Evolutionary conservation across 805 yeast species (phyloP).

Genomic region (Metschnikowia baotianmanensis): DNA sequence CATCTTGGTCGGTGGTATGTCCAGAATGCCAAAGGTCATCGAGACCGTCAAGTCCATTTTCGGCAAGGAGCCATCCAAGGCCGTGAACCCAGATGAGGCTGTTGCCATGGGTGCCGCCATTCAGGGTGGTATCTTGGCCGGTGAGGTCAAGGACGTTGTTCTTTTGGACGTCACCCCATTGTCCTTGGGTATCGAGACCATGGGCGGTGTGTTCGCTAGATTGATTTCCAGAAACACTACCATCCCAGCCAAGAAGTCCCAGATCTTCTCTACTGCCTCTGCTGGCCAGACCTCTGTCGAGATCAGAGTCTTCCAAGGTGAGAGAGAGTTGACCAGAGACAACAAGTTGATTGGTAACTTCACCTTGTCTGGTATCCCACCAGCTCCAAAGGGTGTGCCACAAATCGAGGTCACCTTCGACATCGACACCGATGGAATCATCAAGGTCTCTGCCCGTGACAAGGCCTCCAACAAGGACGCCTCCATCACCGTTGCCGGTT

Average conservation of each 20-base stretch:
- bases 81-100: constrained; percentile 94
- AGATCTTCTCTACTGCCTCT: constrained; percentile 92
- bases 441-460: constrained; percentile 92
- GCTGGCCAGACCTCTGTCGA: constrained; percentile 96
- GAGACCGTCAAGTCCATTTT: constrained; percentile 74
- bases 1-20: constrained; percentile 87
- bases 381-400: constrained; percentile 93
- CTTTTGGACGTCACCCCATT: constrained; percentile 87
- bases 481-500: constrained; percentile 93
- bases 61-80: constrained; percentile 81
- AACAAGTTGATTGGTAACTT: constrained; percentile 97
- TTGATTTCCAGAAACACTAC: constrained; percentile 92
- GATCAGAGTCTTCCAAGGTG: constrained; percentile 99
- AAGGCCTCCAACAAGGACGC: constrained; percentile 92
- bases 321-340: constrained; percentile 96
- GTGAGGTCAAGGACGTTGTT: constrained; percentile 90
- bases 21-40: constrained; percentile 86
- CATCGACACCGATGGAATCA: constrained; percentile 96
- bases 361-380: constrained; percentile 92
- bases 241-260: constrained; percentile 94
- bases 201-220: constrained; percentile 96
- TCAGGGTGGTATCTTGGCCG: constrained; percentile 94
- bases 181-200: constrained; percentile 94
- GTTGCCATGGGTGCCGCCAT: constrained; percentile 97
- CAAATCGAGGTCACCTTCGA: constrained; percentile 94